Evolutionary conservation across 306 rosid species (phyloP), one percentile per base, ranked within the genome.

Genomic region (Cucurbita moschata): DNA sequence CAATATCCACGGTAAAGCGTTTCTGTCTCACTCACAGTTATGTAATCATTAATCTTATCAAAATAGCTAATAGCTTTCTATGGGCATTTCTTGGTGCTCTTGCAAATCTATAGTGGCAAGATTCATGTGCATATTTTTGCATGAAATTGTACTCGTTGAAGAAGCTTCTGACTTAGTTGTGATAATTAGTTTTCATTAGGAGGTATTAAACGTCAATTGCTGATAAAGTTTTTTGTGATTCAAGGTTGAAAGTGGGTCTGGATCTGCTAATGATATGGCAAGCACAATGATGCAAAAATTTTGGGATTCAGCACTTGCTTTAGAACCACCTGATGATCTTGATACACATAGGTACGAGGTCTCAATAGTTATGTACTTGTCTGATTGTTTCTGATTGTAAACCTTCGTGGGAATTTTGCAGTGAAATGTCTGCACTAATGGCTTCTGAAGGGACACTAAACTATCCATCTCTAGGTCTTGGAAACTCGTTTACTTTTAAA

Each of bases 211-310:
- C 26, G 30, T 15, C 49, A 44, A 50, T 13, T 50, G 26, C 69
- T 79, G 42, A 68, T 10, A 16, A 40, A 10, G 13, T 8, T 26
- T 64, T 19, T 62, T 39, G 9, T 55, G 50, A 62, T 64, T 73
- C 55, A 78, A 94, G 97, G 90, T 85, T 64, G 97, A 91, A 62
- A 89, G 77, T 86, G 79, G 89, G 75, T 83, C 95, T 21, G 97
- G 91, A 72, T 75, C 92, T 70, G 96, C 81, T 74, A 89, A 81
- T 77, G 97, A 89, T 80, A 61, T 89, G 83, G 90, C 95, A 81
- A 88, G 80, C 87, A 86, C 95, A 81, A 82, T 91, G 81, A 90
- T 94, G 97, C 97, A 94, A 80, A 91, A 85, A 72, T 94, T 94
- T 80, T 94, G 99, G 99, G 99, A 94, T 77, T 91, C 97, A 2